Percentiles rank a stretch among this genome's conserved stretches.
Conservation (phyloP, 345 rosid genomes). For the Murraya paniculata region DNA sequence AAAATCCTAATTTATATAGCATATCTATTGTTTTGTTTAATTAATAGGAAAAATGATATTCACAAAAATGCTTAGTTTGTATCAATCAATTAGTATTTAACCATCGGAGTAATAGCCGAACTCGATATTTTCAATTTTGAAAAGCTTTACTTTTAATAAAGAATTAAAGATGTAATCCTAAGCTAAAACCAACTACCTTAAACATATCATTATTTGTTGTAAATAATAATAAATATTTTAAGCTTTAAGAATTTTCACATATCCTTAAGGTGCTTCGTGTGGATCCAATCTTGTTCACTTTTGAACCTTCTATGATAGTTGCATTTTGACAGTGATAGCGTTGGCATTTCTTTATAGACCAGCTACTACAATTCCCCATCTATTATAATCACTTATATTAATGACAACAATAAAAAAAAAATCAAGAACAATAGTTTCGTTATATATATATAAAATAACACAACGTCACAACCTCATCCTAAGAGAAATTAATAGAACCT, state of each 20-base stretch:
- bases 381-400: too few relatives aligned
- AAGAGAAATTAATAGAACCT: not conserved
- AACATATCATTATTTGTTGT: not conserved
- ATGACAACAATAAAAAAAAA: not conserved
- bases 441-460: not conserved
- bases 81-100: too few relatives aligned
- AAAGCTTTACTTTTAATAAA: too few relatives aligned
- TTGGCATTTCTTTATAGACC: not conserved
- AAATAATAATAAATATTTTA: too few relatives aligned
- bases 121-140: not conserved
- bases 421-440: not conserved
- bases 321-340: not conserved
- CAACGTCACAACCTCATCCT: not conserved
- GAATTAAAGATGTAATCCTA: not conserved
- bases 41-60: too few relatives aligned
- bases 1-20: too few relatives aligned
- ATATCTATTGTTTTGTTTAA: too few relatives aligned
- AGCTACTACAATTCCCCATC: too few relatives aligned
- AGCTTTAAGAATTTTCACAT: not conserved
- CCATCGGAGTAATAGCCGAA: too few relatives aligned
- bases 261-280: not conserved
- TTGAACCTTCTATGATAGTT: not conserved
- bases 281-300: not conserved
- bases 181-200: not conserved
- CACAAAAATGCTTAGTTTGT: too few relatives aligned